phyloP scores from a whole-genome alignment of 441 rosid species.

The Pelargonium myrrhifolium region DNA sequence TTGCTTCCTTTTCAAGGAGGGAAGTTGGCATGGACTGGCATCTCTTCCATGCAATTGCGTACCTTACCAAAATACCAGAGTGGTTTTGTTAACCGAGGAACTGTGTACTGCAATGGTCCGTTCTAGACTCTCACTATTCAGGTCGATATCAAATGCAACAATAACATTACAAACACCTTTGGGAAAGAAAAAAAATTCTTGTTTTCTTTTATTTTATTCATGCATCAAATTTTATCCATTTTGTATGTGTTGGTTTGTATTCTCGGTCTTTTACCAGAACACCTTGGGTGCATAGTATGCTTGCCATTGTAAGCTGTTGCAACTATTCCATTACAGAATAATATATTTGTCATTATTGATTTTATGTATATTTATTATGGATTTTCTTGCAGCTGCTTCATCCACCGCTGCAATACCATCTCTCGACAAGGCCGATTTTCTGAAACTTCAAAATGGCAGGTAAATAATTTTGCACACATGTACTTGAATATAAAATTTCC shows the following conservation, averaged over 20 bases:
- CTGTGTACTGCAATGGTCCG: slow-evolving; percentile 89
- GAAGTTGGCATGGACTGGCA: slow-evolving; percentile 71
- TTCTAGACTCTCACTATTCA: slow-evolving; percentile 60
- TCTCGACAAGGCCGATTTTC: slow-evolving; percentile 59
- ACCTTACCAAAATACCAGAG: slow-evolving; percentile 44
- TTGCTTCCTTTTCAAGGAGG: slow-evolving; percentile 66
- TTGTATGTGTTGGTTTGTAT: not conserved
- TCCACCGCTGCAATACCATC: slow-evolving; percentile 47
- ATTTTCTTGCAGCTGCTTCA: slow-evolving; percentile 50
- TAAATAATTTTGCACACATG: slow-evolving; percentile 18
- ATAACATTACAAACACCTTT: slow-evolving; percentile 19
- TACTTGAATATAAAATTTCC: not conserved
- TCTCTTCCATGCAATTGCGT: slow-evolving; percentile 62
- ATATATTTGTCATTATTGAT: not conserved
- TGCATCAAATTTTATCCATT: slow-evolving; percentile 8
- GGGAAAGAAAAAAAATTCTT: not conserved
- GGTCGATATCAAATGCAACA: slow-evolving; percentile 34
- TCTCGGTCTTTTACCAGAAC: slow-evolving; percentile 7
- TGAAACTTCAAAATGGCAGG: slow-evolving; percentile 99
- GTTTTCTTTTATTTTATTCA: slow-evolving; percentile 6
- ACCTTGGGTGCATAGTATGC: slow-evolving; percentile 11
- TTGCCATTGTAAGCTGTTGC: not conserved
- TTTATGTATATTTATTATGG: slow-evolving; percentile 17
- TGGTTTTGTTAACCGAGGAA: slow-evolving; percentile 49
- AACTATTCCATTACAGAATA: not conserved